These are phyloP conservation scores for Thecamonas trahens DNA, from an alignment of 78 protist species.

Conservation along the genomic window DNA sequence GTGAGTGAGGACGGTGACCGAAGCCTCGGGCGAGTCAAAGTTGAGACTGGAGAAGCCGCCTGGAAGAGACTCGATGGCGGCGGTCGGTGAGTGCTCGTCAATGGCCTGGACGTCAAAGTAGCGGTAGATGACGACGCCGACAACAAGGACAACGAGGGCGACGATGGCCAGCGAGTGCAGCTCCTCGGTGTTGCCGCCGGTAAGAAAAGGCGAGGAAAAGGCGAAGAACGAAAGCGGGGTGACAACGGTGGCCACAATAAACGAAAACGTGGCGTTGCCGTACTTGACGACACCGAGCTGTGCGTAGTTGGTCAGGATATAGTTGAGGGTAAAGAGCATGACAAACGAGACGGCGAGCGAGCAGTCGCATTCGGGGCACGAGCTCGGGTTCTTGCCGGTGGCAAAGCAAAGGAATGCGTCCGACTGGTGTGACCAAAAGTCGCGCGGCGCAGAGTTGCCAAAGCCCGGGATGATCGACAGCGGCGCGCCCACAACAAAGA, in stretches of 20 bases:
- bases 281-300: background rate
- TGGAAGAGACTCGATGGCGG: too few relatives aligned
- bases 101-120: too few relatives aligned
- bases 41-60: too few relatives aligned
- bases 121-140: background rate
- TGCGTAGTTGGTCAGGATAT: background rate
- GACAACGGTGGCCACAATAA: background rate
- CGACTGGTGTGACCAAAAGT: background rate
- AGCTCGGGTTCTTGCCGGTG: background rate
- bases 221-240: background rate
- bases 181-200: background rate
- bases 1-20: too few relatives aligned
- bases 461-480: background rate
- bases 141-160: background rate
- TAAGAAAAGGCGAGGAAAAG: background rate
- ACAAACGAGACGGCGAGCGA: background rate
- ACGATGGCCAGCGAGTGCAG: background rate
- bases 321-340: background rate
- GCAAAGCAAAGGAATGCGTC: background rate
- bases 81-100: too few relatives aligned
- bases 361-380: background rate
- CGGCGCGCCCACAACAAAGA: background rate
- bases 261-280: background rate
- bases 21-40: too few relatives aligned
- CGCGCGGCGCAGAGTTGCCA: background rate